Evolutionary conservation across 2,329 filamentous ascomycete species (phyloP).

Genomic region (Fusarium scirpi): DNA sequence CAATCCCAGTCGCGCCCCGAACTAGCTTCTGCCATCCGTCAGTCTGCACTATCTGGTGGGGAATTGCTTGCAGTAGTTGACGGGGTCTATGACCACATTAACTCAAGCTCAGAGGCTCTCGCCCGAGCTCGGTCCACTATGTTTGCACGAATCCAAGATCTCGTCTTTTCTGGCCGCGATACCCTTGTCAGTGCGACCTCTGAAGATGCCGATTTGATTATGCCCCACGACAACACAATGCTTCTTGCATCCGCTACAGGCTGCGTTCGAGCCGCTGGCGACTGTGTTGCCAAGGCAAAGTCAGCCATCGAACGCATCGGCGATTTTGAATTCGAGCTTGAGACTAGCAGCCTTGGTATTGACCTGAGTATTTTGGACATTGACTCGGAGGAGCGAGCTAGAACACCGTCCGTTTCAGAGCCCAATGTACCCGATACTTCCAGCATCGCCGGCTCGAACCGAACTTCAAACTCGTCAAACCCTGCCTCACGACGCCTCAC

Average conservation of each 20-base stretch:
- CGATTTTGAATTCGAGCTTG: slow-evolving; percentile 88
- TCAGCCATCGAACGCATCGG: slow-evolving; percentile 88
- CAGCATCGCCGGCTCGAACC: slow-evolving; percentile 56
- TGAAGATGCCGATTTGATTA: slow-evolving; percentile 81
- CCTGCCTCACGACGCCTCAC: slow-evolving; percentile 55
- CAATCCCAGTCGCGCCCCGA: slow-evolving; percentile 92
- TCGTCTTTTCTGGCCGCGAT: slow-evolving; percentile 84
- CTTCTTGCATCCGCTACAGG: slow-evolving; percentile 83
- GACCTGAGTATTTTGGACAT: slow-evolving; percentile 65
- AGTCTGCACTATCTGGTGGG: slow-evolving; percentile 84
- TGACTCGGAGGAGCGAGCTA: slow-evolving; percentile 50
- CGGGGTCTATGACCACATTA: slow-evolving; percentile 82
- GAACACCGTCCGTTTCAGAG: slow-evolving; percentile 50
- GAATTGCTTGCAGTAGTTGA: slow-evolving; percentile 84
- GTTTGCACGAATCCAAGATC: slow-evolving; percentile 81
- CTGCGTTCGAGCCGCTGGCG: slow-evolving; percentile 90
- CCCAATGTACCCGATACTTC: slow-evolving; percentile 52
- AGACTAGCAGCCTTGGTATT: slow-evolving; percentile 66
- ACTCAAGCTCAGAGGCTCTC: slow-evolving; percentile 73
- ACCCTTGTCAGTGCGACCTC: slow-evolving; percentile 77
- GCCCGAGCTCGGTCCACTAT: slow-evolving; percentile 78
- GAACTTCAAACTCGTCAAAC: slow-evolving; percentile 53
- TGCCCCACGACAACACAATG: slow-evolving; percentile 81
- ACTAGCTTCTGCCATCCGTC: slow-evolving; percentile 82
- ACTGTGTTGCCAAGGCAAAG: slow-evolving; percentile 89